Conservation (phyloP, 1,284 basidiomycete species). For the Flammula alnicola region DNA sequence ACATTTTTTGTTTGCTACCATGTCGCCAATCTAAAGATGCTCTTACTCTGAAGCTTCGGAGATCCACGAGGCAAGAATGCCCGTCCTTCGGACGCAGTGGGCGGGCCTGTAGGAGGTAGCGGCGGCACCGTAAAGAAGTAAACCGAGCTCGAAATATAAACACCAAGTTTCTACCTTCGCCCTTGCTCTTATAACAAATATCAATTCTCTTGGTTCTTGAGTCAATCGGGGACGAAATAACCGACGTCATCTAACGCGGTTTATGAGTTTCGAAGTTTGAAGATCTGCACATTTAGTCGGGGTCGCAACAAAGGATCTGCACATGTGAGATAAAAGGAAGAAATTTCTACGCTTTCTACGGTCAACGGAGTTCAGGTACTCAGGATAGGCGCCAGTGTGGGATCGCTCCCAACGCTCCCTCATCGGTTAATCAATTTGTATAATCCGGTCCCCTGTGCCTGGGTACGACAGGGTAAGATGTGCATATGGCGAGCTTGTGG, state of each 20-base stretch:
- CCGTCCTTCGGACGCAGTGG: slow-evolving; percentile 3
- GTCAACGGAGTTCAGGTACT: not conserved
- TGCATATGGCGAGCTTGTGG: too few relatives aligned
- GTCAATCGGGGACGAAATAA: not conserved
- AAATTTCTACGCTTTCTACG: too few relatives aligned
- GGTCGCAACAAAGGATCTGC: slow-evolving; percentile 2
- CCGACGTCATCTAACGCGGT: not conserved
- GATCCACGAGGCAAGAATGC: slow-evolving; percentile 9
- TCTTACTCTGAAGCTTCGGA: not conserved
- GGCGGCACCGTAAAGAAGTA: slow-evolving; percentile 1
- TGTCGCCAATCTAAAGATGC: not conserved
- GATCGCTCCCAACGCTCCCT: too few relatives aligned
- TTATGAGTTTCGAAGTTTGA: not conserved
- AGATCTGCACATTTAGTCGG: slow-evolving; percentile 15
- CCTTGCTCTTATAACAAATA: not conserved
- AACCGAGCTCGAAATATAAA: not conserved
- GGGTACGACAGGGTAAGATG: too few relatives aligned
- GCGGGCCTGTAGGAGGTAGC: not conserved
- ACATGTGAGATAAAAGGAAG: too few relatives aligned
- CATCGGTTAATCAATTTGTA: too few relatives aligned
- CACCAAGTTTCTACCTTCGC: not conserved
- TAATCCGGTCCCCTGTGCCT: too few relatives aligned
- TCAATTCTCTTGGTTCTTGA: not conserved
- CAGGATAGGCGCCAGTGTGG: slow-evolving; percentile 2
- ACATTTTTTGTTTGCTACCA: too few relatives aligned